These are phyloP conservation scores for Myriosclerotinia duriaeana DNA, from an alignment of 2,329 filamentous ascomycete species.

Conservation along the genomic window DNA sequence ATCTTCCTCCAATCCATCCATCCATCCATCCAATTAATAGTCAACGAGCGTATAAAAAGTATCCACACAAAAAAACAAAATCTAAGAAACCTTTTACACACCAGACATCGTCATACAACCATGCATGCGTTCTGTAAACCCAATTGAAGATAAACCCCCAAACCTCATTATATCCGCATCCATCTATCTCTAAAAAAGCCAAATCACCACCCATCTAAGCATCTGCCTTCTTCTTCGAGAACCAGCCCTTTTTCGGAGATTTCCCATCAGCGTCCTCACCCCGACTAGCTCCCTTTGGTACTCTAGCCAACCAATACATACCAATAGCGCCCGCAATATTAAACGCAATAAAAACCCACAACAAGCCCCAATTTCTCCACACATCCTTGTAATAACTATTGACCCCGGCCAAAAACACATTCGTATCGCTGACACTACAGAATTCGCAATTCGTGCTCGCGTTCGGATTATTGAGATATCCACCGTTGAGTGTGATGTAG, in stretches of 20 bases:
- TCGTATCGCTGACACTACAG: constrained; percentile 54
- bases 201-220: neutral
- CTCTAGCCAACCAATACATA: constrained; percentile 53
- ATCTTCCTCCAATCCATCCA: neutral
- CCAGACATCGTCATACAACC: neutral
- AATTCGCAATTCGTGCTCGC: constrained; percentile 55
- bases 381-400: constrained; percentile 56
- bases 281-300: constrained; percentile 45
- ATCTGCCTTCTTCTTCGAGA: constrained; percentile 16
- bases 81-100: neutral
- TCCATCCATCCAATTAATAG: neutral
- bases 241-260: constrained; percentile 12
- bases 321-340: constrained; percentile 54
- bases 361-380: constrained; percentile 68
- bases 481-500: constrained; percentile 53
- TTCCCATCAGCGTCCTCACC: constrained; percentile 20
- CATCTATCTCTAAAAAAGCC: neutral
- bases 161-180: neutral
- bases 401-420: constrained; percentile 51
- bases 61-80: neutral
- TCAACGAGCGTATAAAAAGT: neutral
- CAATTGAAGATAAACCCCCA: too few species aligned
- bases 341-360: constrained; percentile 48
- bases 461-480: constrained; percentile 52
- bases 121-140: neutral